phyloP scores from a whole-genome alignment of 176 grass and related monocot species.

The Stipa capillata region DNA sequence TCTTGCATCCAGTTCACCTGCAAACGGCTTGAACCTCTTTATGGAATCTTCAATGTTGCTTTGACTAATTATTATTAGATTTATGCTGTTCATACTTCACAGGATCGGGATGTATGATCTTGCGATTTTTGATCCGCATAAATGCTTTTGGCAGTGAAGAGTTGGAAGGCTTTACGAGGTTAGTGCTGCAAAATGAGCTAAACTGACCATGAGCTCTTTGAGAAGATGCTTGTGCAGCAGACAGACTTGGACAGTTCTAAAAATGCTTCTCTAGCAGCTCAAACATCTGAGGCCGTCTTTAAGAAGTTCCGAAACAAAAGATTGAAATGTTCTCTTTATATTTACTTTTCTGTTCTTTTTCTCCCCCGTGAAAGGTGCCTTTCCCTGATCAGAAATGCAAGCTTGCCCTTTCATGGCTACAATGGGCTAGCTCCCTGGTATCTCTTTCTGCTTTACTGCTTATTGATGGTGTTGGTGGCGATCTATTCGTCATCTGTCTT shows the following conservation, averaged over 20 bases:
- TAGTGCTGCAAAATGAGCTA: neutral
- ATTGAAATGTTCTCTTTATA: neutral
- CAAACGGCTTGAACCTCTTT: neutral
- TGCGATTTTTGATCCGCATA: neutral
- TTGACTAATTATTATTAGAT: neutral
- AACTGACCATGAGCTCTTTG: neutral
- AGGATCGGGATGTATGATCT: neutral
- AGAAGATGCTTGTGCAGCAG: neutral
- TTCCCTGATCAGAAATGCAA: slow-evolving; percentile 14
- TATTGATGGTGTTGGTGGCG: neutral
- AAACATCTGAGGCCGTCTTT: neutral
- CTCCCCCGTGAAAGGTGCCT: neutral
- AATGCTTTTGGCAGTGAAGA: neutral
- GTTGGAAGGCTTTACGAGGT: neutral
- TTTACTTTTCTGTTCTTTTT: neutral
- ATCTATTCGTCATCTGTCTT: neutral
- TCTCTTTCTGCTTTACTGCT: neutral
- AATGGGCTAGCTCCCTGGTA: neutral
- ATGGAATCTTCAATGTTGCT: neutral
- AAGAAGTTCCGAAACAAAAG: neutral
- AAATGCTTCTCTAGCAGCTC: too few relatives aligned
- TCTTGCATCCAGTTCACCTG: neutral
- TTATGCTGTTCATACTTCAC: neutral
- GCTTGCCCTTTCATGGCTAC: slow-evolving; percentile 4
- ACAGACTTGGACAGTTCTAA: too few relatives aligned